These are phyloP conservation scores for Leptographium galeiforme DNA, from an alignment of 2,329 filamentous ascomycete genomes.

Conservation along the genomic window DNA sequence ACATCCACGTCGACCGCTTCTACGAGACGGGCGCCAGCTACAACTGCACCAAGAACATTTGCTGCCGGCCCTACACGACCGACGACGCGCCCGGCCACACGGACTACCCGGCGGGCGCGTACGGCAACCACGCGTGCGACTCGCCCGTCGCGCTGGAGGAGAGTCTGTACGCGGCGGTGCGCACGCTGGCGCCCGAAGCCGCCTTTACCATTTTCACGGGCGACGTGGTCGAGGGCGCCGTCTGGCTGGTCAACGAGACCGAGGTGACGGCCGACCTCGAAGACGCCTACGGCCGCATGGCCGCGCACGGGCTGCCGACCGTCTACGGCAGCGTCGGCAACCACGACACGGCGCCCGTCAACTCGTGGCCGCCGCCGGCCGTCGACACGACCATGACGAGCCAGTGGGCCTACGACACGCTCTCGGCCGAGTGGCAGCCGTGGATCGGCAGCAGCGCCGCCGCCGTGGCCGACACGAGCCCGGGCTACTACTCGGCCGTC, in stretches of 20 bases:
- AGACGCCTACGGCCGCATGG: slow-evolving; percentile 33
- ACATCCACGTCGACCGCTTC: slow-evolving; percentile 42
- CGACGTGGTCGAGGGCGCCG: slow-evolving; percentile 39
- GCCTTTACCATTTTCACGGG: slow-evolving; percentile 44
- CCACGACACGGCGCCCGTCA: slow-evolving; percentile 39
- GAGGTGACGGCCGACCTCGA: slow-evolving; percentile 22
- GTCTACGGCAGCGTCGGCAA: slow-evolving; percentile 43
- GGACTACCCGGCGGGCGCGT: slow-evolving; percentile 33
- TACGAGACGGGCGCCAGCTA: slow-evolving; percentile 38
- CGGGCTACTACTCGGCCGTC: slow-evolving; percentile 11
- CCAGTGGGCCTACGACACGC: slow-evolving; percentile 37
- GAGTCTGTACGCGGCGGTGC: slow-evolving; percentile 41
- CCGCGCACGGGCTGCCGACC: slow-evolving; percentile 17
- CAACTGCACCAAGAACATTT: slow-evolving; percentile 45
- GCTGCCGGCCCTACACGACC: slow-evolving; percentile 32
- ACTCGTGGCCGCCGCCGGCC: slow-evolving; percentile 22
- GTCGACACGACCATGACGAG: slow-evolving; percentile 4
- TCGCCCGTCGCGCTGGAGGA: slow-evolving; percentile 34
- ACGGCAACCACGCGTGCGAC: slow-evolving; percentile 41
- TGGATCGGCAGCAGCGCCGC: slow-evolving; percentile 27
- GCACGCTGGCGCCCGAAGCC: slow-evolving; percentile 28
- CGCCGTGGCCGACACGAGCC: slow-evolving; percentile 18
- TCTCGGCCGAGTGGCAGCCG: slow-evolving; percentile 28
- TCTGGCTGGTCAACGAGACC: slow-evolving; percentile 29
- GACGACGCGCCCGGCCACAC: slow-evolving; percentile 34